These are phyloP conservation scores for Cyclocybe cylindracea DNA, from an alignment of 768 basidiomycete genomes.

Conservation along the genomic window DNA sequence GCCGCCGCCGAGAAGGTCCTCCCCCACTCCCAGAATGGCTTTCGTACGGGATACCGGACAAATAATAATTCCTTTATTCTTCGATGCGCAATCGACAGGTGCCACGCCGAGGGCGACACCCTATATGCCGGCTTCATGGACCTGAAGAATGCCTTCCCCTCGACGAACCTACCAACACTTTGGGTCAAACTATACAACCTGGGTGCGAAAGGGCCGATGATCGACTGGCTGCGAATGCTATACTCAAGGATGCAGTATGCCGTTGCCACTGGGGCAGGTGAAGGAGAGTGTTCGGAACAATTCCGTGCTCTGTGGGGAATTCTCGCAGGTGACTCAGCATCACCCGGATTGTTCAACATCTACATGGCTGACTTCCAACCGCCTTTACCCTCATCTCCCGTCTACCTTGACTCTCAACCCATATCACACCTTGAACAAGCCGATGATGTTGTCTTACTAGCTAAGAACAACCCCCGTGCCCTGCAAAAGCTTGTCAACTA, in stretches of 20 bases:
- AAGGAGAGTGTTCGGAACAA: slow-evolving; percentile 10
- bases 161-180: slow-evolving; percentile 21
- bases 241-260: too few relatives aligned
- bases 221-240: too few relatives aligned
- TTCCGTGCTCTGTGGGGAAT: background rate
- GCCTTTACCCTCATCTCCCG: too few relatives aligned
- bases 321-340: background rate
- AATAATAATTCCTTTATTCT: slow-evolving; percentile 7
- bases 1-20: background rate
- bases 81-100: slow-evolving; percentile 12
- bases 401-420: too few relatives aligned
- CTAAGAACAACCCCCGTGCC: too few relatives aligned
- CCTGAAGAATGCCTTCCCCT: slow-evolving; percentile 29
- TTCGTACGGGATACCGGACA: slow-evolving; percentile 21
- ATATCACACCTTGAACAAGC: too few relatives aligned
- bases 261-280: too few relatives aligned
- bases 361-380: background rate
- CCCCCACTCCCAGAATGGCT: slow-evolving; percentile 28
- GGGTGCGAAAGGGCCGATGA: slow-evolving; percentile 16
- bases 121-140: slow-evolving; percentile 19
- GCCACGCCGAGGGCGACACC: slow-evolving; percentile 1
- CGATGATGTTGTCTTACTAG: too few relatives aligned
- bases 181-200: slow-evolving; percentile 22
- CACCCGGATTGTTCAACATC: background rate
- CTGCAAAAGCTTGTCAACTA: too few relatives aligned